These are phyloP conservation scores for Haplosporangium sp. DNA, from an alignment of 371 early-diverging fungal genomes.

Conservation along the genomic window DNA sequence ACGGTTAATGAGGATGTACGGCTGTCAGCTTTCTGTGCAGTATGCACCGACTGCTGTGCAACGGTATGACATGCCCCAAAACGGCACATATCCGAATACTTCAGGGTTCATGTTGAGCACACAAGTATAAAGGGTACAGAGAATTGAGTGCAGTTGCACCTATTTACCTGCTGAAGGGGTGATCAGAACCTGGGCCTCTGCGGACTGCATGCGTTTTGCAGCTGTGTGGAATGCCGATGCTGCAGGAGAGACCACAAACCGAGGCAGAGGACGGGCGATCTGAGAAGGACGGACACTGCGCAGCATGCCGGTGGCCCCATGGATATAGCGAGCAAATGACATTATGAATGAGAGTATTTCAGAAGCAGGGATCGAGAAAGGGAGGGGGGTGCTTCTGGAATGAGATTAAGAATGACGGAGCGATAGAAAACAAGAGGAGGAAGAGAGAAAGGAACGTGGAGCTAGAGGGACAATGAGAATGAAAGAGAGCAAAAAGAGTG, in stretches of 20 bases:
- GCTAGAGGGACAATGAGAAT: background rate
- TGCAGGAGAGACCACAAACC: conserved; percentile 36
- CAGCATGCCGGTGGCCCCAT: conserved; percentile 27
- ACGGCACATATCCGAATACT: too few species aligned
- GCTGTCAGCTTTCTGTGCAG: too few species aligned
- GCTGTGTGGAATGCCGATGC: conserved; percentile 46
- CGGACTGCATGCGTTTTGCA: conserved; percentile 29
- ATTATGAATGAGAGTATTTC: conserved; percentile 8
- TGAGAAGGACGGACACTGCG: conserved; percentile 36
- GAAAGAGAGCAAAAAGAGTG: background rate
- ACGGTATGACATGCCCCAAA: too few species aligned
- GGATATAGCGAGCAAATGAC: conserved; percentile 34
- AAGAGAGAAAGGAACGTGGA: background rate
- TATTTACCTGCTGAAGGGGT: conserved; percentile 36
- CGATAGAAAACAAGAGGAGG: background rate
- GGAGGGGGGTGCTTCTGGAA: background rate
- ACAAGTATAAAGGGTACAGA: too few species aligned
- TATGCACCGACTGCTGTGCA: too few species aligned
- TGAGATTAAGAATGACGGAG: background rate
- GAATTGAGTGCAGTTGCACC: too few species aligned
- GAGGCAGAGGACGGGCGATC: conserved; percentile 17
- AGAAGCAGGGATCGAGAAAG: background rate
- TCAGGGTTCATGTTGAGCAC: too few species aligned
- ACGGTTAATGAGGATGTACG: too few species aligned
- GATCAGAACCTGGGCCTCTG: conserved; percentile 34